Conservation (phyloP, 805 yeast genomes). For the Candida railenensis region DNA sequence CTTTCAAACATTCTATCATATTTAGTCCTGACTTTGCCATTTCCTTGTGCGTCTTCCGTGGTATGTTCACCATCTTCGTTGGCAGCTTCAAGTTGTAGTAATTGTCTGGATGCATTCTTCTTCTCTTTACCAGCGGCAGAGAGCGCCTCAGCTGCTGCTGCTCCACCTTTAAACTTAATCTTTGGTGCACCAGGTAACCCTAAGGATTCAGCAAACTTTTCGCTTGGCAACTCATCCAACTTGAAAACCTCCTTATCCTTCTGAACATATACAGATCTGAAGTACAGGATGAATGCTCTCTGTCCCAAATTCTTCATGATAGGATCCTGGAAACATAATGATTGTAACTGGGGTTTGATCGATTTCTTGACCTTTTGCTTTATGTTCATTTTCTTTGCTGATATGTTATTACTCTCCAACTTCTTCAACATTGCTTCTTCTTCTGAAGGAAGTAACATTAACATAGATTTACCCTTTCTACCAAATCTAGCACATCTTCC, state of each 20-base stretch:
- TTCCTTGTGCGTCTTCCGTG: constrained; percentile 17
- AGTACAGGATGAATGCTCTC: constrained; percentile 91
- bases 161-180: constrained; percentile 62
- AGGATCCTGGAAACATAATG: constrained; percentile 87
- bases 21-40: constrained; percentile 67
- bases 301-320: constrained; percentile 91
- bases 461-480: constrained; percentile 73
- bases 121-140: constrained; percentile 59
- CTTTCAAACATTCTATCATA: constrained; percentile 96
- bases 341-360: constrained; percentile 81
- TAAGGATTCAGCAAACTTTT: constrained; percentile 79
- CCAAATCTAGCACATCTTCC: constrained; percentile 91
- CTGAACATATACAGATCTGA: constrained; percentile 80
- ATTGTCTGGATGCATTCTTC: constrained; percentile 78
- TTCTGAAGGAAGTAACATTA: constrained; percentile 83
- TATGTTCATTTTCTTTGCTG: constrained; percentile 69
- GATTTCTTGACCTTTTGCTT: constrained; percentile 71
- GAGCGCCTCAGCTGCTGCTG: not conserved
- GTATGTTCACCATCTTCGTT: constrained; percentile 55
- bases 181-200: constrained; percentile 98
- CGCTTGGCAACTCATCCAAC: constrained; percentile 72
- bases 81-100: constrained; percentile 53
- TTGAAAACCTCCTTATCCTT: constrained; percentile 85
- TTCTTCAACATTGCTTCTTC: constrained; percentile 71
- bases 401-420: constrained; percentile 61